Evolutionary conservation across 225 moss, liverwort and hornwort genomes (phyloP).

Genomic region (Physcomitrellopsis africana): DNA sequence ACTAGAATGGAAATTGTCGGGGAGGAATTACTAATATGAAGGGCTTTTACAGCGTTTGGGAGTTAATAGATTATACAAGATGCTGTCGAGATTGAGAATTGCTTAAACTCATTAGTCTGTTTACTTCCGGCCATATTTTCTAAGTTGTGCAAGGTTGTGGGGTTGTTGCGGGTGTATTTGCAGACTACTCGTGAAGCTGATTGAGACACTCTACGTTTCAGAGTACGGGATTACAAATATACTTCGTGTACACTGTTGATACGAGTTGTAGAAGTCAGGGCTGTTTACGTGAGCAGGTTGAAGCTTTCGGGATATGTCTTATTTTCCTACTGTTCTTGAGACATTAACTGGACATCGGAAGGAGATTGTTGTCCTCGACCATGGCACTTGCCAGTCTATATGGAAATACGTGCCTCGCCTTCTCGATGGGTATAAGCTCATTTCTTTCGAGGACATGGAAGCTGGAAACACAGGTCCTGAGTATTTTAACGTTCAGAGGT

Average conservation of each 20-base stretch:
- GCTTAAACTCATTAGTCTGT: not conserved
- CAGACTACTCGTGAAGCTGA: not conserved
- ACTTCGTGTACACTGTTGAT: conserved; percentile 2
- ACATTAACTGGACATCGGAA: conserved; percentile 48
- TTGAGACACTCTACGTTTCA: not conserved
- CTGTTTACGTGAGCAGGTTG: conserved; percentile 49
- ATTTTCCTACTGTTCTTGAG: conserved; percentile 46
- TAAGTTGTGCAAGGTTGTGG: not conserved
- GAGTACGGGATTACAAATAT: too few species aligned
- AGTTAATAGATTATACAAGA: not conserved
- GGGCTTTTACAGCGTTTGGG: not conserved
- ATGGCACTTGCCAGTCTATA: conserved; percentile 76
- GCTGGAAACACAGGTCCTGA: conserved; percentile 68
- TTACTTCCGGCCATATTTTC: not conserved
- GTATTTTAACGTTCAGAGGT: conserved; percentile 45
- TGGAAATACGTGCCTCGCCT: conserved; percentile 64
- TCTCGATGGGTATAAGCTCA: conserved; percentile 57
- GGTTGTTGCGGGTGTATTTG: not conserved
- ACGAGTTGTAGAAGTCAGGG: conserved; percentile 24
- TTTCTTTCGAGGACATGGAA: conserved; percentile 63
- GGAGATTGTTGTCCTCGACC: conserved; percentile 56
- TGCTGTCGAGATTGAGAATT: not conserved
- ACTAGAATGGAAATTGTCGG: too few species aligned
- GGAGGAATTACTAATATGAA: not conserved
- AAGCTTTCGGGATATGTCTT: conserved; percentile 45